These are phyloP conservation scores for Pleurotus ostreatus DNA, from an alignment of 768 basidiomycete genomes.

Conservation along the genomic window DNA sequence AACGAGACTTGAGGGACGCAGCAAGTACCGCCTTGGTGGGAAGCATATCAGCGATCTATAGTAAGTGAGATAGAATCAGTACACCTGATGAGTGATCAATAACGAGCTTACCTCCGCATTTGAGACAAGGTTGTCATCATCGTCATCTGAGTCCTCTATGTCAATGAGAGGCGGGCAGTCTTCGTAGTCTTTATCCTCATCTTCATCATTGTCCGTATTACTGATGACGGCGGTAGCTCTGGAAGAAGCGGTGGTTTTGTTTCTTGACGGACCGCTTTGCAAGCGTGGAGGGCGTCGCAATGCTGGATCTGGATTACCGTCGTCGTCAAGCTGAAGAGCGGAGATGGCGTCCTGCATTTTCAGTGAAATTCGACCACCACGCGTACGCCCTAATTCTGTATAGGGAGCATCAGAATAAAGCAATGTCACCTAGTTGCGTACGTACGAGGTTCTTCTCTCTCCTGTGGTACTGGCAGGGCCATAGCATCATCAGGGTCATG, in stretches of 20 bases:
- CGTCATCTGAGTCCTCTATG: background rate
- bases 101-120: background rate
- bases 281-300: background rate
- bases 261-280: background rate
- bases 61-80: background rate
- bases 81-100: background rate
- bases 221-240: no score
- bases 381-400: background rate
- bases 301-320: background rate
- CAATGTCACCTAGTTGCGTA: background rate
- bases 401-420: background rate
- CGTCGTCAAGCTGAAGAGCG: background rate
- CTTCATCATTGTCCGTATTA: no score
- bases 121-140: background rate
- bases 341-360: background rate
- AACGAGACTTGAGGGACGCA: background rate
- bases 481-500: constrained; percentile 7
- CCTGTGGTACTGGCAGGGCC: background rate
- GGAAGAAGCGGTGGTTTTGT: no score
- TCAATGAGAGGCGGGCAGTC: background rate
- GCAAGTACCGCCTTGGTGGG: background rate
- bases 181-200: background rate
- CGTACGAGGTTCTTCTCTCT: background rate
- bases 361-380: background rate
- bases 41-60: background rate